Evolutionary conservation across 345 rosid species (phyloP), one percentile per base, ranked within the genome.

Genomic region (Camelina hispida): DNA sequence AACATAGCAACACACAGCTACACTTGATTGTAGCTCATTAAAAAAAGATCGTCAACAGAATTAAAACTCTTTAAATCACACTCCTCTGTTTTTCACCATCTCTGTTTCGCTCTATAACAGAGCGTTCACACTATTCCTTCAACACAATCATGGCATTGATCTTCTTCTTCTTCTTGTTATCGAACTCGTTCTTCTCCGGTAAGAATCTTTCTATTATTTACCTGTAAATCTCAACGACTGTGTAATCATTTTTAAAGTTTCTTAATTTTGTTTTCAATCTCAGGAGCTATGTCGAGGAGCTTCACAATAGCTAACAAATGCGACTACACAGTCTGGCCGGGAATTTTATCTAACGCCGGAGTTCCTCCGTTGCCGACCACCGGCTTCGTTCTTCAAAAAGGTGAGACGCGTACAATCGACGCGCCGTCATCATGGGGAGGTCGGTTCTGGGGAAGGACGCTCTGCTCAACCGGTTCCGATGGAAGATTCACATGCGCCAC

Each of bases 391-490:
- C 98, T 93, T 23, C 87, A 83, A 40, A 76, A 74, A 34, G 96
- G 89, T 3, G 89, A 91, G 75, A 54, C 92, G 46, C 81, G 70
- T 44, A 43, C 82, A 58, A 13, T 93, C 25, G 40, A 81, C 23
- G 86, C 91, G 40, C 98, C 98, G 5, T n/a, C 93, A 2, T 81
- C 89, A 11, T 93, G 98, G 98, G 93, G 90, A 1, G 98, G 98
- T 74, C 93, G 97, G 9, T 76, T 93, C 76, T 93, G 98, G 98
- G 97, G 87, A 12, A 84, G 98, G 1, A 93, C 97, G 15, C 81
- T 56, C 68, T 93, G 98, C 76, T 35, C 88, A 17, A 59, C 79
- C 12, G 96, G 86, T 76, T 65, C 96, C 74, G 13, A 81, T 11
- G 88, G 93, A 0, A 84, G 85, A 69, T 86, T 91, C 79, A 76